Evolutionary conservation across 2,329 filamentous ascomycete genomes (phyloP).

Genomic region (Fusarium sp.): DNA sequence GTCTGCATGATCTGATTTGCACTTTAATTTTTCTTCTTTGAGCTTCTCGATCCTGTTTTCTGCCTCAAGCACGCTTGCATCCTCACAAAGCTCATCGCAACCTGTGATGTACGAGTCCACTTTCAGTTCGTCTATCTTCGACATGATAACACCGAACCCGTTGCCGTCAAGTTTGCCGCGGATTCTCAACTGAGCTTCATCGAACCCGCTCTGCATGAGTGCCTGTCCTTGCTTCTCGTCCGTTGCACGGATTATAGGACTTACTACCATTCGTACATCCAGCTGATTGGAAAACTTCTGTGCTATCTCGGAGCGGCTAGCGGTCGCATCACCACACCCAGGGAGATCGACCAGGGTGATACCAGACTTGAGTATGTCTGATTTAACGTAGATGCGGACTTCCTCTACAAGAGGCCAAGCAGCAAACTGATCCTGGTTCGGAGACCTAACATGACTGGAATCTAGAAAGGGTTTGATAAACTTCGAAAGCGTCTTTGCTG

Average conservation of each 20-base stretch:
- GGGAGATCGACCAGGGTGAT: slow-evolving; percentile 67
- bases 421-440: too few species aligned
- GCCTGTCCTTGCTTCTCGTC: slow-evolving; percentile 43
- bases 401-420: slow-evolving; percentile 55
- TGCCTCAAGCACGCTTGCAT: too few species aligned
- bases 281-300: slow-evolving; percentile 34
- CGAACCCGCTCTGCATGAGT: slow-evolving; percentile 45
- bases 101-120: too few species aligned
- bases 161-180: slow-evolving; percentile 44
- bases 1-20: too few species aligned
- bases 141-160: slow-evolving; percentile 45
- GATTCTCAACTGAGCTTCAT: slow-evolving; percentile 47
- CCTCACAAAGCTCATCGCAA: too few species aligned
- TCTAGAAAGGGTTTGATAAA: slow-evolving; percentile 49
- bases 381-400: slow-evolving; percentile 59
- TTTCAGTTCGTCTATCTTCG: slow-evolving; percentile 49
- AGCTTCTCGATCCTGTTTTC: too few species aligned
- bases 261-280: slow-evolving; percentile 48
- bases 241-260: slow-evolving; percentile 42
- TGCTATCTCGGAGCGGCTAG: slow-evolving; percentile 46
- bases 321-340: slow-evolving; percentile 59
- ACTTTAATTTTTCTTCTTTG: too few species aligned
- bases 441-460: too few species aligned
- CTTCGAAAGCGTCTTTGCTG: slow-evolving; percentile 14
- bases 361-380: slow-evolving; percentile 60